Base-by-base conservation (phyloP, 148 eudicot species). In the Fagopyrum esculentum region DNA sequence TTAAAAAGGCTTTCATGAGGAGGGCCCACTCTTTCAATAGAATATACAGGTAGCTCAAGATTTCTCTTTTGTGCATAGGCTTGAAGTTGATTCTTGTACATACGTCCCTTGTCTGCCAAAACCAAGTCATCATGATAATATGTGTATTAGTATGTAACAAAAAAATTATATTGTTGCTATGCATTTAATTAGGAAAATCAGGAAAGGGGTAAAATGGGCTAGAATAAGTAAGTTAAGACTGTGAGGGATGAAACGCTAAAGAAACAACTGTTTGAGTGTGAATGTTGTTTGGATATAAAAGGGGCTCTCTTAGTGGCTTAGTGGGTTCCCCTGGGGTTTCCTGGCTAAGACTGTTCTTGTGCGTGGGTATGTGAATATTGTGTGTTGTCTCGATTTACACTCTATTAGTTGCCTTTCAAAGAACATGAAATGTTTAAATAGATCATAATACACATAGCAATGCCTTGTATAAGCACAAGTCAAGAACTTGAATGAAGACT, bases 71-170 rank as follows among this genome's bases (percentile, higher is more conserved):
- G 91, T 75, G 91, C 89, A 78, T 85, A 78, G 81, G 81, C 86
- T 83, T 88, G 92, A 73, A 88, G 73, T 69, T 86, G 92, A 78
- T 83, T 85, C 74, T 88, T 86, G 76, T 83, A 86, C 89, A 84
- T 86, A 48, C 19, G 73, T 17, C 12, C 6, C 54, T 15, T 35
- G 16, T 71, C 73, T 71, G 73, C 46, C 46, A 64, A 35, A 64
- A 9, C 6, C n/a, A 64, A 64, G 70, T 64, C 46, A 64, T 40
- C 46, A 64, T 40, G n/a, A 64, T 7, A 64, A 40, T 13, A 64
- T 2, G 68, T 1, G 10, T 57, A 57, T 30, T 57, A 57, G 64
- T 57, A 19, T 19, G 64, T 19, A 57, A 19, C 19, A 57, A 26
- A 57, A 57, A 57, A 57, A 22, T 2, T 29, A 57, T 19, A 57